Evolutionary conservation across 345 rosid species (phyloP), one percentile per base, ranked within the genome.

Genomic region (Linum lewisii): DNA sequence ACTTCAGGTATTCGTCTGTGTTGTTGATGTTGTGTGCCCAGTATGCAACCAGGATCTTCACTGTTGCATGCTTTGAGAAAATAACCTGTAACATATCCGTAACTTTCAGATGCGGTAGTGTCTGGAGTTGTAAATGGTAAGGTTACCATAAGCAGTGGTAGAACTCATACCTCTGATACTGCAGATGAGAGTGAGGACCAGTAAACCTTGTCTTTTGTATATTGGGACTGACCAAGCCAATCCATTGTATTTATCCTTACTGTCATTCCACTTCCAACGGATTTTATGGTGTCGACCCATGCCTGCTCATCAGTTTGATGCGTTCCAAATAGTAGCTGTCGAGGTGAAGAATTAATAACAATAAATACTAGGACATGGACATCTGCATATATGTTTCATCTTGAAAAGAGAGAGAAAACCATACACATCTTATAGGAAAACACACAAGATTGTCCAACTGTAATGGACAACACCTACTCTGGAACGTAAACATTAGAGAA

Each of bases 221-320:
- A 87, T n/a, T 87, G 87, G 38, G 95, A 85, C 72, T 90, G 97
- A 21, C 97, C 95, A 47, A 90, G 91, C 95, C 95, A 90, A 60
- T 90, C 97, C 91, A 87, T 90, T 7, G 94, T 85, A 63, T 69
- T 85, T 52, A 90, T 87, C 71, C 90, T 79, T 44, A 90, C 78
- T 0, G 79, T 81, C 51, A 75, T 82, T 67, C 89, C 85, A 37
- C 20, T 74, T 21, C 75, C 68, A 23, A 79, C 89, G 7, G 94
- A 90, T 65, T 77, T 85, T 21, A 90, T 85, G 24, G 97, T 82
- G 63, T 83, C 95, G 51, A 85, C 19, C 95, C 97, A 90, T 11
- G 83, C 94, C 68, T 90, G 95, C 53, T 90, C 95, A 69, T 90
- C 94, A 24, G 88, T 59, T 44, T 77, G 85, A 69, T 68, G 76